Evolutionary conservation across 2,329 filamentous ascomycete species (phyloP), one percentile per base, ranked within the genome.

Genomic region (Penicillium sp.): DNA sequence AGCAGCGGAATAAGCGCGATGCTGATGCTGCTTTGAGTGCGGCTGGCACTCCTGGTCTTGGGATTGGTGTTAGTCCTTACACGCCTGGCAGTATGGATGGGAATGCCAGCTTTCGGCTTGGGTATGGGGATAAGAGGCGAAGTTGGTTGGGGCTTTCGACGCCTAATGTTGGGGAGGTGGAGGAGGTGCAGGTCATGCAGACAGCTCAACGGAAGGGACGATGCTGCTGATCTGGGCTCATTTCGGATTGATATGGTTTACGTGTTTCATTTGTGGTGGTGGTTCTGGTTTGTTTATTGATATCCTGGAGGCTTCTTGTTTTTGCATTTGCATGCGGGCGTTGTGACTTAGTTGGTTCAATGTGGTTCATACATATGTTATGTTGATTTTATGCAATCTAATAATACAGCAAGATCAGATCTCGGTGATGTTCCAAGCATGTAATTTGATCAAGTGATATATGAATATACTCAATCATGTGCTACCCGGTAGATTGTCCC

Each of bases 81-180:
- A 82, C 84, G 55, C 74, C 75, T 22, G 74, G 72, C 47, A 67
- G 74, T 68, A 59, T 75, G 4, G 71, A 78, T 31, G 77, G 77
- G 0, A 81, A 78, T 39, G 84, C 85, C 0, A 88, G 84, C 68
- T 88, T 89, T 64, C 77, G 85, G 29, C 63, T 86, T 5, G 82
- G 82, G 1, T 67, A 77, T 52, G 83, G 82, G 1, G 85, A 88
- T 69, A 88, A 88, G 75, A 77, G 87, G 63, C 78, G 84, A 61
- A 88, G 86, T 69, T 90, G 87, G 87, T 73, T 89, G 49, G 84
- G 85, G 0, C 81, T 88, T 60, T 81, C 84, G 3, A 79, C 76
- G 61, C 76, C 78, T 68, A 76, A 76, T 72, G 66, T 72, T 39
- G 72, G 71, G 3, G 74, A 74, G 27, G 71, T 70, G 10, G 66